A percentile compares a stretch with the other conserved stretches of the same genome.
Evolutionary conservation across 1,284 basidiomycete species (phyloP).

Genomic region (Ceratobasidium sp.): DNA sequence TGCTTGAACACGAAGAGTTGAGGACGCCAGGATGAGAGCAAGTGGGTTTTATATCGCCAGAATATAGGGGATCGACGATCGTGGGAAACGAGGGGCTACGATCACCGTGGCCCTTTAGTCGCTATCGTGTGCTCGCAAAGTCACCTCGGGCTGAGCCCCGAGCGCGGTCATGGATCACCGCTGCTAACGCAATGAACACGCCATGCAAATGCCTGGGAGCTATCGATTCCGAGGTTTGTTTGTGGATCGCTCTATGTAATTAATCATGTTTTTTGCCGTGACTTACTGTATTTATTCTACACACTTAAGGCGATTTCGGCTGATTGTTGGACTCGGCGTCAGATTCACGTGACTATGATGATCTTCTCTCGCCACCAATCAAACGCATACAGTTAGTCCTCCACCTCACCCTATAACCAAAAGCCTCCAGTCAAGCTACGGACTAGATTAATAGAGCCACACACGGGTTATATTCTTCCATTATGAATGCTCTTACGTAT

Average conservation of each 20-base stretch:
- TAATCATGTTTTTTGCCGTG: too few species aligned
- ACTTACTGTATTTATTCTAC: too few species aligned
- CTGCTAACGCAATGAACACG: constrained; percentile 24
- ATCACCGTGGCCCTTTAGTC: background rate
- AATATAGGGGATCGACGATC: constrained; percentile 23
- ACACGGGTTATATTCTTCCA: background rate
- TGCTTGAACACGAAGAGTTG: constrained; percentile 27
- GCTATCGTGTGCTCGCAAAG: constrained; percentile 11
- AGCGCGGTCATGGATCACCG: constrained; percentile 18
- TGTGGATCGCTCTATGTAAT: background rate
- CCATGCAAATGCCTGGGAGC: background rate
- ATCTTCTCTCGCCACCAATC: background rate
- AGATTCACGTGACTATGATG: background rate
- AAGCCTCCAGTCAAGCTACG: background rate
- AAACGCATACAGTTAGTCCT: background rate
- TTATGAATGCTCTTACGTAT: constrained; percentile 58
- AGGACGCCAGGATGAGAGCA: constrained; percentile 39
- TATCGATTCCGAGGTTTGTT: background rate
- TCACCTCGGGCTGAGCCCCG: too few species aligned
- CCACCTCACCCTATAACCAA: background rate
- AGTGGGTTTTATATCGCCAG: constrained; percentile 12
- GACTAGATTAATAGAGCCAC: background rate
- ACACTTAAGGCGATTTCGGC: too few species aligned
- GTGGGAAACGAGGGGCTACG: constrained; percentile 21
- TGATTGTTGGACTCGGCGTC: background rate